Evolutionary conservation across 176 grass and related monocot species (phyloP).

Genomic region (Bonia amplexicaulis): DNA sequence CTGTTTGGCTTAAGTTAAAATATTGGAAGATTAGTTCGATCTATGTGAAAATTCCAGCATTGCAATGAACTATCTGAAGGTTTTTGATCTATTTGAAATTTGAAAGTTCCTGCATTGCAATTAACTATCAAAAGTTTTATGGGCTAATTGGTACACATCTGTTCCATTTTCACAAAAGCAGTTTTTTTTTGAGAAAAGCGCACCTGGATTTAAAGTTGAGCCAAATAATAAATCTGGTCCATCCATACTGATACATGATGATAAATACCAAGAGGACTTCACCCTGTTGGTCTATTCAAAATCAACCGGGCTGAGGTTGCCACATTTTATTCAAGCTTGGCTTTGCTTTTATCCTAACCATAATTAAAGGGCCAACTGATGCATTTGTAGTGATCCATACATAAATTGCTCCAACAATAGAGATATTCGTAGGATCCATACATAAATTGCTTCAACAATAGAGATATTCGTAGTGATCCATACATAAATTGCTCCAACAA

Average conservation of each 20-base stretch:
- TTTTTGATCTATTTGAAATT: not conserved
- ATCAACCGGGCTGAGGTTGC: not conserved
- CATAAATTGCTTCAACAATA: not conserved
- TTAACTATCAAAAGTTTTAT: not conserved
- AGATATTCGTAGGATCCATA: not conserved
- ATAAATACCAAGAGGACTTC: not conserved
- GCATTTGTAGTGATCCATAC: not conserved
- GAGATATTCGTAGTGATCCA: not conserved
- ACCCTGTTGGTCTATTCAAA: not conserved
- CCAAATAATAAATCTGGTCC: not conserved
- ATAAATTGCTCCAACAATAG: not conserved
- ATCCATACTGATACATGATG: not conserved
- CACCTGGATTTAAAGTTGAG: not conserved
- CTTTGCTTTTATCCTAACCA: not conserved
- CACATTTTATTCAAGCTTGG: not conserved
- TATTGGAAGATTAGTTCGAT: not conserved
- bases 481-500: not conserved
- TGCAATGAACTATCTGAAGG: conserved; percentile 6
- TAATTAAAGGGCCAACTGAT: not conserved
- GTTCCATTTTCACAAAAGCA: not conserved
- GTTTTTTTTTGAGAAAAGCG: not conserved
- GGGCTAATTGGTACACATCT: not conserved
- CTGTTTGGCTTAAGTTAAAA: not conserved
- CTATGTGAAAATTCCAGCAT: not conserved
- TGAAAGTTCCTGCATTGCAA: not conserved